These are phyloP conservation scores for Plasmodium reichenowi DNA, from an alignment of 169 alveolate species.

Conservation along the genomic window DNA sequence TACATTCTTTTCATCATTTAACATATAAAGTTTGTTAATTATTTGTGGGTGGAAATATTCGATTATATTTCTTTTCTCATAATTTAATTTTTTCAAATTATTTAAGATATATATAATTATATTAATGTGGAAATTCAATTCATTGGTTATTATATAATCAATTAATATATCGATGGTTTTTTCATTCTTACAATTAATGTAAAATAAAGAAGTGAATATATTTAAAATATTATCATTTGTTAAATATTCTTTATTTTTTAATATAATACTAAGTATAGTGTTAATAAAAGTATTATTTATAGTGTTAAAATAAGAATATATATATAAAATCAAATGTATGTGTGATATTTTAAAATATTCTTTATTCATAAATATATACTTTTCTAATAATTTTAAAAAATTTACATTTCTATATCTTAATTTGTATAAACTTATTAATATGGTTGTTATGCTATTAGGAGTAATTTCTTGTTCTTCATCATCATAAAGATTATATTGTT, in stretches of 20 bases:
- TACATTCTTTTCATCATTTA: constrained; percentile 14
- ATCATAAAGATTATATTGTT: not conserved
- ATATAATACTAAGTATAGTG: constrained; percentile 24
- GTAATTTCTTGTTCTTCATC: constrained; percentile 31
- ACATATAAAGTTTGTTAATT: constrained; percentile 15
- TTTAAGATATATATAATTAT: constrained; percentile 41
- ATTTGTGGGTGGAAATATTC: constrained; percentile 46
- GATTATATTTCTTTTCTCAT: constrained; percentile 11
- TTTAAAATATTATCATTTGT: constrained; percentile 45
- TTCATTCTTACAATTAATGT: constrained; percentile 53
- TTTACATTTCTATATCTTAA: constrained; percentile 49
- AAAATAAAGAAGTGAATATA: constrained; percentile 61
- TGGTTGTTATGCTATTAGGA: constrained; percentile 17
- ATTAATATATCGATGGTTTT: constrained; percentile 36
- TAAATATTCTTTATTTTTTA: constrained; percentile 30
- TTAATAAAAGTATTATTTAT: constrained; percentile 47
- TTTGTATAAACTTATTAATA: constrained; percentile 42
- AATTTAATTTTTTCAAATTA: constrained; percentile 53
- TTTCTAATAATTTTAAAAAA: constrained; percentile 52
- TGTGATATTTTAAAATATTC: constrained; percentile 56
- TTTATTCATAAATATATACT: constrained; percentile 30
- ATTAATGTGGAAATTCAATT: constrained; percentile 31
- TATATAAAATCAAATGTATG: constrained; percentile 36
- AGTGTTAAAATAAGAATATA: constrained; percentile 53
- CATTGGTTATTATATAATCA: constrained; percentile 34